phyloP scores from a whole-genome alignment of 2,329 filamentous ascomycete genomes.

The Fusarium pseudocircinatum region DNA sequence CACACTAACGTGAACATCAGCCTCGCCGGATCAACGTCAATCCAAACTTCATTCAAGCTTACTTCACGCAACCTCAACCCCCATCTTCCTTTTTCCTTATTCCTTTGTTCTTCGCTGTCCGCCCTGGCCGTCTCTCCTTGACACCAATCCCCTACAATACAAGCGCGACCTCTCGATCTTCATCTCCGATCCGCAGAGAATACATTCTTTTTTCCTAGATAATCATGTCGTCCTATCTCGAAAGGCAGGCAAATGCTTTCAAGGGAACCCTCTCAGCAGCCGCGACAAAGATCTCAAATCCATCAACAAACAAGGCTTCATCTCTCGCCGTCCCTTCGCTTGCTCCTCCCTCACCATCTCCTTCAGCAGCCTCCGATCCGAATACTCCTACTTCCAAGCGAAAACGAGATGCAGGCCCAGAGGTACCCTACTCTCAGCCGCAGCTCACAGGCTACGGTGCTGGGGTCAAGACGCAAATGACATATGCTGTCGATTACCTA shows the following conservation, averaged over 20 bases:
- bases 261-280: conserved; percentile 69
- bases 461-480: conserved; percentile 87
- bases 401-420: conserved; percentile 64
- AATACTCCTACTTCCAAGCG: conserved; percentile 73
- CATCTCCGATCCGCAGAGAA: not conserved
- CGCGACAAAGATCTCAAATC: conserved; percentile 70
- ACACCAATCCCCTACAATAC: not conserved
- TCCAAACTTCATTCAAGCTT: conserved; percentile 28
- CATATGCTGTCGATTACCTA: conserved; percentile 86
- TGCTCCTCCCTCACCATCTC: conserved; percentile 71
- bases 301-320: conserved; percentile 48
- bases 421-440: conserved; percentile 77
- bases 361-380: conserved; percentile 64
- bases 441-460: conserved; percentile 78
- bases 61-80: conserved; percentile 1
- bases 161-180: not conserved
- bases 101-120: conserved; percentile 19
- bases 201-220: conserved; percentile 23
- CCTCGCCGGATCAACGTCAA: conserved; percentile 42
- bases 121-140: conserved; percentile 16
- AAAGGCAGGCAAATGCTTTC: conserved; percentile 72
- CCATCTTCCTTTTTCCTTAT: conserved; percentile 5
- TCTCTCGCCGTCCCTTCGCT: conserved; percentile 47
- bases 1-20: conserved; percentile 34
- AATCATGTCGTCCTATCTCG: conserved; percentile 70